Conservation (phyloP, 805 yeast species). For the Peterozyma toletana region DNA sequence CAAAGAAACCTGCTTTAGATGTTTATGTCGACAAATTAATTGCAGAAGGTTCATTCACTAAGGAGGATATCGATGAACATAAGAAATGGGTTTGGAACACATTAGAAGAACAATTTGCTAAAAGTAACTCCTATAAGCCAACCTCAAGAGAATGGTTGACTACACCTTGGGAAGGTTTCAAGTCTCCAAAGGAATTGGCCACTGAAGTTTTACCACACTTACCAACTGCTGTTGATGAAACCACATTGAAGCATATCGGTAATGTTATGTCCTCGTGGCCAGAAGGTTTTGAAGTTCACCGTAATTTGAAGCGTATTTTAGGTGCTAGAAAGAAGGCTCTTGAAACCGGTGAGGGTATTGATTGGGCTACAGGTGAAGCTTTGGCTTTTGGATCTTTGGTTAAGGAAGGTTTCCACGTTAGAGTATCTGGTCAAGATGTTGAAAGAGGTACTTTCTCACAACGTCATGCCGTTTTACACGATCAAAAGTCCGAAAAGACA, state of each 20-base stretch:
- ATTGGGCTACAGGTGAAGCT: constrained; percentile 99
- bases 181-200: constrained; percentile 94
- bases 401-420: constrained; percentile 90
- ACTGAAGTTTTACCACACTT: constrained; percentile 92
- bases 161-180: constrained; percentile 98
- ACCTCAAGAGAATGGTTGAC: constrained; percentile 96
- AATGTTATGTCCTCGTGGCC: constrained; percentile 77
- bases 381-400: constrained; percentile 92
- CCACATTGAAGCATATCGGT: constrained; percentile 72
- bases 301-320: constrained; percentile 92
- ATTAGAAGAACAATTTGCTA: constrained; percentile 83
- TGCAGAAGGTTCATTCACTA: constrained; percentile 82
- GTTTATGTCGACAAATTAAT: constrained; percentile 75
- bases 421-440: constrained; percentile 98
- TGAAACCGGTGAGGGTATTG: constrained; percentile 88
- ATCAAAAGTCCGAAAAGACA: constrained; percentile 78
- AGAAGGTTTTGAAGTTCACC: constrained; percentile 80
- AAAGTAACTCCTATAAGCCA: constrained; percentile 86
- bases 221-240: constrained; percentile 84
- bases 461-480: constrained; percentile 97
- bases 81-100: constrained; percentile 96
- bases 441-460: constrained; percentile 99
- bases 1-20: constrained; percentile 85
- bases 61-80: constrained; percentile 90
- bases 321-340: constrained; percentile 79